These are phyloP conservation scores for Leucocoprinus sp. DNA, from an alignment of 768 basidiomycete species.

Conservation along the genomic window DNA sequence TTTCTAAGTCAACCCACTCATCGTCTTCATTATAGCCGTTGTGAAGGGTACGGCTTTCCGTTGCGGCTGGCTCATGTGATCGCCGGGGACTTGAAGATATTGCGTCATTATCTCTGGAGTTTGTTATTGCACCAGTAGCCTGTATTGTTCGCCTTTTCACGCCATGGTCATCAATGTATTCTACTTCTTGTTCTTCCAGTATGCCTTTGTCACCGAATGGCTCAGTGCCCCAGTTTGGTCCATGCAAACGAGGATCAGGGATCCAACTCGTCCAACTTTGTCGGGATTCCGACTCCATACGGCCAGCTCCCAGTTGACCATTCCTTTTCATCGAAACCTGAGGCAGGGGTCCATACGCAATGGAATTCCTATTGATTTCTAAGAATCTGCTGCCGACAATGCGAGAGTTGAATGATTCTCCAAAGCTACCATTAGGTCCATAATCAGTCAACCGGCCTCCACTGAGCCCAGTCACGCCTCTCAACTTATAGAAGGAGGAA, in stretches of 20 bases:
- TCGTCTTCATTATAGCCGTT: constrained; percentile 25
- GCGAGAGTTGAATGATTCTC: constrained; percentile 54
- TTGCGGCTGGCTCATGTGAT: constrained; percentile 1
- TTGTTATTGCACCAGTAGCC: background rate
- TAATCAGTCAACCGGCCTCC: constrained; percentile 49
- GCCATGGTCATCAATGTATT: constrained; percentile 30
- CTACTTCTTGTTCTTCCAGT: constrained; percentile 19
- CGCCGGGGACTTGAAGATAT: constrained; percentile 9
- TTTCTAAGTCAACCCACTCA: constrained; percentile 56
- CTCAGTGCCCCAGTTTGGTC: constrained; percentile 42
- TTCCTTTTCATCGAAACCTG: constrained; percentile 44
- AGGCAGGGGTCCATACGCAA: constrained; percentile 48
- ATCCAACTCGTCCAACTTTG: constrained; percentile 32
- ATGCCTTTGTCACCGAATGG: constrained; percentile 4
- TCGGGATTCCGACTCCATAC: constrained; percentile 8
- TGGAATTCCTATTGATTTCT: constrained; percentile 59
- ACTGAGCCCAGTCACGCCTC: constrained; percentile 49
- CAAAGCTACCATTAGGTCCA: constrained; percentile 35
- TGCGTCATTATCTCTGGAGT: constrained; percentile 13
- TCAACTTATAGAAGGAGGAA: constrained; percentile 71
- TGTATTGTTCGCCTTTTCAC: constrained; percentile 13
- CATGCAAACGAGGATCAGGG: constrained; percentile 45
- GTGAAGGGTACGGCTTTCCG: constrained; percentile 9
- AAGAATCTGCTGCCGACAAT: constrained; percentile 64
- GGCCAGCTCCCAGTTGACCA: constrained; percentile 38